Evolutionary conservation across 495 filamentous ascomycete species (phyloP), one percentile per base, ranked within the genome.

Genomic region (Oleoguttula mirabilis): DNA sequence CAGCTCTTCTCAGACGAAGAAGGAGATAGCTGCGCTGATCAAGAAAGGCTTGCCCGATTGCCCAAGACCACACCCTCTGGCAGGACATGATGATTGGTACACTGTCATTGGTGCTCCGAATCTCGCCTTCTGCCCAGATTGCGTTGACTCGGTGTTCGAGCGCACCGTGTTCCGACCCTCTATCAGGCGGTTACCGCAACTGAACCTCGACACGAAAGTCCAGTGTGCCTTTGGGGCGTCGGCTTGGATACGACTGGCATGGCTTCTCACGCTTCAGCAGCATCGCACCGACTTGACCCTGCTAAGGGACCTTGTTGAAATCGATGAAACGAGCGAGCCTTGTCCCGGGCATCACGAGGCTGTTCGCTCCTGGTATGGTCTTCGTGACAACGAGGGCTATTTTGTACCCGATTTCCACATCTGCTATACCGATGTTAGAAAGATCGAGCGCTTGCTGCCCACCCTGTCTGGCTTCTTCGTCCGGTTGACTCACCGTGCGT

Each of bases 171-270:
- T 73, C 55, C 59, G 66, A 1, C 56, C 65, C 24, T 63, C 61
- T 39, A 73, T 82, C 50, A 59, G 69, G 16, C 69, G 66, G 3
- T 64, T 65, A 10, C 59, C 59, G 12, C 51, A 61, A 2, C 65
- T 66, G 22, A 54, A 64, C 8, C 55, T 60, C 2, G 56, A 56
- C 14, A 60, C 62, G 27, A 60, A 62, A 31, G 62, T 68, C 12
- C 54, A 61, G 21, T 84, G 79, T 50, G 71, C 73, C 34, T 76
- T 84, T 30, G 50, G 50, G 43, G 70, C 70, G 39, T 66, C 67
- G 15, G 66, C 72, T 8, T 84, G 79, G 79, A 65, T 73, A 30
- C 70, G 79, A n/a, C 62, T 81, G 5, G 78, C 77, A 2, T 83
- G 76, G 75, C 60, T 74, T 0, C 65, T 80, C 31, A 76, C 70